phyloP scores from a whole-genome alignment of 192 early-diverging fungal species.

The Linnemannia schmuckeri region DNA sequence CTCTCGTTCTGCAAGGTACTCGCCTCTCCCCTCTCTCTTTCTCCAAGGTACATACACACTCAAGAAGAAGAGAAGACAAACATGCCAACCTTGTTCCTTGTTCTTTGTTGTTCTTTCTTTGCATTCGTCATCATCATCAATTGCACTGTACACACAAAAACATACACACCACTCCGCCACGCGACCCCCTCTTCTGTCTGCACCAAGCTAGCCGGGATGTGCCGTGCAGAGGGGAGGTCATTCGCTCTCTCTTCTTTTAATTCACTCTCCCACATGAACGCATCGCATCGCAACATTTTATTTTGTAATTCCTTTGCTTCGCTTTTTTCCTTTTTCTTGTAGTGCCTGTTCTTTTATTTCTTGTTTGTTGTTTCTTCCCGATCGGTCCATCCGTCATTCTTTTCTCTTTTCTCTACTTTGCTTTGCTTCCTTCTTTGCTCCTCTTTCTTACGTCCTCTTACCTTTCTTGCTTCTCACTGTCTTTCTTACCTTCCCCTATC shows the following conservation, averaged over 20 bases:
- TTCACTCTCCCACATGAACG: background rate
- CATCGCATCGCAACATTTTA: background rate
- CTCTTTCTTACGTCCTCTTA: background rate
- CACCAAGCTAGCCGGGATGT: background rate
- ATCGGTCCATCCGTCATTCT: slow-evolving; percentile 4
- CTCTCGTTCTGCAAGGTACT: background rate
- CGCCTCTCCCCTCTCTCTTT: background rate
- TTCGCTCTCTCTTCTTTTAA: background rate
- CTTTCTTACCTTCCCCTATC: background rate
- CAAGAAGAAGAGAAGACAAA: background rate
- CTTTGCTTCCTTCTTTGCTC: too few relatives aligned
- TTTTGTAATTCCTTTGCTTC: background rate
- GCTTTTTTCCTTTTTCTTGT: background rate
- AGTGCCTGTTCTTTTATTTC: background rate
- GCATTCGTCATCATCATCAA: background rate
- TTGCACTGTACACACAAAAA: background rate
- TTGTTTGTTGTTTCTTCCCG: background rate
- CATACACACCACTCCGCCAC: background rate
- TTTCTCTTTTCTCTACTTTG: background rate
- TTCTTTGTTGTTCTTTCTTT: slow-evolving; percentile 5
- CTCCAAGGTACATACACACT: background rate
- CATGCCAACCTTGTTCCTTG: background rate
- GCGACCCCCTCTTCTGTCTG: background rate
- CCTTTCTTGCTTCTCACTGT: background rate
- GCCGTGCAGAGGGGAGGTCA: background rate